Percentiles rank a stretch among this genome's conserved stretches.
phyloP scores from a whole-genome alignment of 176 grass and related monocot species.

The Neostapfia colusana region DNA sequence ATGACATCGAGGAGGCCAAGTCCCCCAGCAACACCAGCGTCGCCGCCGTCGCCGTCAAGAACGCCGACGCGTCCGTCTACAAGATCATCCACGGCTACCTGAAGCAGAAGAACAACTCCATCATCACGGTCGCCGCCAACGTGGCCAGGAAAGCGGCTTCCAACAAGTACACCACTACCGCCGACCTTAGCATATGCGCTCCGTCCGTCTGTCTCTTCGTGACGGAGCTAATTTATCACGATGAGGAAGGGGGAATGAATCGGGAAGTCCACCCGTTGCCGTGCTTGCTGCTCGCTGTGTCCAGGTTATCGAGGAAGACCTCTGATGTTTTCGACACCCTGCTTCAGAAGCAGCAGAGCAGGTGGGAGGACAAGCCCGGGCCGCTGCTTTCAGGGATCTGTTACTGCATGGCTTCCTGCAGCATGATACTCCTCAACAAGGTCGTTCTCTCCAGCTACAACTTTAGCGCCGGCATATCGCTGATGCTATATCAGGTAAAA shows the following conservation, averaged over 20 bases:
- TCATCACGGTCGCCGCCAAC: slow-evolving; percentile 56
- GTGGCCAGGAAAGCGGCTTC: slow-evolving; percentile 55
- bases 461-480: slow-evolving; percentile 67
- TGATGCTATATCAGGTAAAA: slow-evolving; percentile 85
- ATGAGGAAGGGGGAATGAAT: background rate
- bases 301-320: slow-evolving; percentile 62
- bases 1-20: slow-evolving; percentile 72
- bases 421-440: slow-evolving; percentile 97
- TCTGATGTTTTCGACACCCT: slow-evolving; percentile 55
- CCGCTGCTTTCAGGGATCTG: slow-evolving; percentile 63
- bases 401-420: slow-evolving; percentile 82
- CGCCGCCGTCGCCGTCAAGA: slow-evolving; percentile 51
- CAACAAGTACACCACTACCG: slow-evolving; percentile 43
- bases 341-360: slow-evolving; percentile 59
- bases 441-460: slow-evolving; percentile 78
- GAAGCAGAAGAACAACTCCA: slow-evolving; percentile 77
- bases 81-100: slow-evolving; percentile 65
- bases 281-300: background rate
- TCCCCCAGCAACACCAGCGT: slow-evolving; percentile 55
- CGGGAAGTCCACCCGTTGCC: background rate
- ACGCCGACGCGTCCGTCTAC: slow-evolving; percentile 59
- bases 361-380: slow-evolving; percentile 46
- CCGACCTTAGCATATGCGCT: background rate
- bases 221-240: background rate
- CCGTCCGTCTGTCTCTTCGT: background rate